Base-by-base conservation (phyloP, 2,329 filamentous ascomycete species). In the Plectosphaerella cucumerina region DNA sequence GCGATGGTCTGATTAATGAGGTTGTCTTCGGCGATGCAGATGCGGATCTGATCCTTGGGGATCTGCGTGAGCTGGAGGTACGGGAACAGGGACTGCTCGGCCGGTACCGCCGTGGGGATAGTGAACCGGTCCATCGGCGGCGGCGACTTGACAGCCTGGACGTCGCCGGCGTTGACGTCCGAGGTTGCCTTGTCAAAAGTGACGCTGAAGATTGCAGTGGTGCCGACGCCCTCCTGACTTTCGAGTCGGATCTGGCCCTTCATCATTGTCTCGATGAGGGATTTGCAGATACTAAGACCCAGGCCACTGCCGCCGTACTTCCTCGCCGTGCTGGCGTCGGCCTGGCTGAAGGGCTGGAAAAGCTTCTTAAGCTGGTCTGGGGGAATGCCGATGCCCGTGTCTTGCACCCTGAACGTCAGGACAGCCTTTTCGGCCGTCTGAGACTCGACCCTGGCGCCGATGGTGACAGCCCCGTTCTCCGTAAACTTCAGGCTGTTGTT, bases 401-500 rank as follows among this genome's bases (percentile, higher is more conserved):
- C 92, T 47, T 85, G 78, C 31, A 97, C 90, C 69, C 89, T 93
- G 65, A 93, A 94, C 2, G 87, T 91, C 50, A 96, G 76, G 22
- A 84, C 85, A 6, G 90, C 85, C 52, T 79, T 80, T 37, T 89
- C 82, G 14, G 80, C 75, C 10, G 84, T 85, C 63, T 96, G 89
- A 8, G 76, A 75, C 44, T 90, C 85, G 18, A 91, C 80, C 21
- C 80, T 80, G 5, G 90, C 89, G 44, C 85, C 85, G 48, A 97
- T 90, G 0, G 89, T 95, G 52, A 97, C 89, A 0, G 87, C 89
- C 1, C 92, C 92, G 52, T 86, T 81, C 51, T 92, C 88, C 0
- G 92, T 97, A 64, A 97, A 97, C 65, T 97, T 97, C 68, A 96
- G 86, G 62, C 89, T 93, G 72, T 97, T 97, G 56, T 88, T 89